Base-by-base conservation (phyloP, 1,284 basidiomycete genomes). In the Ceratobasidium sp. region DNA sequence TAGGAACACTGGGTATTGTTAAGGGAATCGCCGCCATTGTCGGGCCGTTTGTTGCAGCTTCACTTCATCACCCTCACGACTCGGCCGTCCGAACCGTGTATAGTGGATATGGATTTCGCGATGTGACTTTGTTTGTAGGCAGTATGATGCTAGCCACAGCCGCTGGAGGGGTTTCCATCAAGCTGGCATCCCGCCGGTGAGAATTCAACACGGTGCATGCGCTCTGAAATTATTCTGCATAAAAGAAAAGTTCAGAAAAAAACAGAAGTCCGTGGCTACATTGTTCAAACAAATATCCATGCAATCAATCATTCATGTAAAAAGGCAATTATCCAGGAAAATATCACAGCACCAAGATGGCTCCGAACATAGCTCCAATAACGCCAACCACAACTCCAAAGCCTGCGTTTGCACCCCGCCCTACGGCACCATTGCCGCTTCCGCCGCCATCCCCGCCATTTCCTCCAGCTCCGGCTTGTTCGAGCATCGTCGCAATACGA, bases 121-220 rank as follows among this genome's bases (percentile, higher is more conserved):
- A 45, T 32, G 67, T 69, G n/a, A 69, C 50, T 17, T 22, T 69
- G 15, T 69, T 69, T 52, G 55, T 69, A 13, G 67, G 67, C 27
- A 49, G 53, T 27, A 58, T 69, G 54, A 50, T 69, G 54, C 31
- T 32, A 27, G 67, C 42, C 29, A 58, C 67, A 22, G 40, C 53
- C 25, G 29, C 45, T 15, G 55, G 67, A 13, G 54, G 53, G 7
- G 40, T 69, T 8, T n/a, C 27, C 3, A 27, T 38, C 2, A 43
- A 31, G 35, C 31, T 40, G 20, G 40, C 43, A 38, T 34, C 40
- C 12, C 54, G 54, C 13, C 31, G 20, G 32, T 40, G 17, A 38
- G 31, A n/a, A n/a, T 4, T 6, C 50, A 8, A 27, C 15, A 22
- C 8, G 22, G 45, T 49, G 10, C 22, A 7, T 40, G 17, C n/a